Evolutionary conservation across 129 eudicot species (phyloP).

Genomic region (Glebionis coronaria): DNA sequence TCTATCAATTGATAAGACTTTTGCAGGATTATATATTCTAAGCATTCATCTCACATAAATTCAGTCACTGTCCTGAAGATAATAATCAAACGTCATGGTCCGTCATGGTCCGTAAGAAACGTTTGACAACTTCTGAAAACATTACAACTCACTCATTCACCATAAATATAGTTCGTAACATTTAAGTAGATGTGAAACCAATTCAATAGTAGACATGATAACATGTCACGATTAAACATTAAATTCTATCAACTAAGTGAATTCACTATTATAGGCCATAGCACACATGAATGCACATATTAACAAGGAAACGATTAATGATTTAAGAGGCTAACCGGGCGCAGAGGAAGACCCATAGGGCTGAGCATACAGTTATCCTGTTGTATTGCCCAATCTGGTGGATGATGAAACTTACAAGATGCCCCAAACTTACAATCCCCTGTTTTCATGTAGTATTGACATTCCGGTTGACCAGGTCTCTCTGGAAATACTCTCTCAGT

Average conservation of each 20-base stretch:
- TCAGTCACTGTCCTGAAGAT: conserved; percentile 5
- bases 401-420: conserved; percentile 91
- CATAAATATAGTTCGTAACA: too few relatives aligned
- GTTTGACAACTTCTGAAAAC: too few relatives aligned
- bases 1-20: not conserved
- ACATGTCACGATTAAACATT: too few relatives aligned
- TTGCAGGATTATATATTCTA: not conserved
- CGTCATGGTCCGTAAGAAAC: not conserved
- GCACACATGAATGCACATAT: too few relatives aligned
- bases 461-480: conserved; percentile 83
- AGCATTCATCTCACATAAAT: not conserved
- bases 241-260: too few relatives aligned
- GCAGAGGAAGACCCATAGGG: conserved; percentile 80
- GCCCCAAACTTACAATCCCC: conserved; percentile 92
- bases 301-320: not conserved
- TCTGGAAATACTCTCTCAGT: conserved; percentile 59
- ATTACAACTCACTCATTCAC: too few relatives aligned
- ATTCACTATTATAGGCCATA: too few relatives aligned
- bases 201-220: too few relatives aligned
- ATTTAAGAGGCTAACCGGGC: conserved; percentile 58
- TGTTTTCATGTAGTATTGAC: conserved; percentile 84
- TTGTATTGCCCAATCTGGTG: conserved; percentile 69
- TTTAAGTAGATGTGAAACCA: too few relatives aligned
- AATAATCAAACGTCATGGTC: not conserved
- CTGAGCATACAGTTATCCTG: conserved; percentile 60